Conservation (phyloP, 352 stramenopile genomes). For the Globisporangium perplexum region DNA sequence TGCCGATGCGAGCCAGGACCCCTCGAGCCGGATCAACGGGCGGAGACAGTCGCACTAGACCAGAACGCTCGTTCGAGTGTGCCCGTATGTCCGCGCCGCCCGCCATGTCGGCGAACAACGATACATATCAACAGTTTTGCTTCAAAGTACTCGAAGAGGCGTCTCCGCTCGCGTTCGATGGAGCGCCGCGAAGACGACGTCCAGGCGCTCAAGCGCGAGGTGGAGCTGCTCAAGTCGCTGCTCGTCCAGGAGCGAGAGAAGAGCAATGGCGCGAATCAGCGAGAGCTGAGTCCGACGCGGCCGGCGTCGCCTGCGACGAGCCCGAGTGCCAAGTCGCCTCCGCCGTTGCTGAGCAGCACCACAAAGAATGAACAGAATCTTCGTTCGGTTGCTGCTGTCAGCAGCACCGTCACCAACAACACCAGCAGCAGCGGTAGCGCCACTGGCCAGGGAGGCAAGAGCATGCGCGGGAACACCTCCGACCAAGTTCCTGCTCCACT, state of each 20-base stretch:
- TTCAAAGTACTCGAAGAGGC: too few species aligned
- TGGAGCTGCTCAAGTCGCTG: constrained; percentile 40
- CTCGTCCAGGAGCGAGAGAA: constrained; percentile 39
- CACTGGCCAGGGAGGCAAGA: background rate
- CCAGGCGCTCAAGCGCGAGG: constrained; percentile 41
- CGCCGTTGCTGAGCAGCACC: background rate
- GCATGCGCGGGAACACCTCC: constrained; percentile 1
- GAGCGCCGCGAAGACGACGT: constrained; percentile 32
- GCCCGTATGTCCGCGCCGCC: too few species aligned
- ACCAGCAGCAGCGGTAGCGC: background rate
- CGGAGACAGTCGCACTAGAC: constrained; percentile 64
- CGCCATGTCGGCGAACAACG: too few species aligned
- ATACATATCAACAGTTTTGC: too few species aligned
- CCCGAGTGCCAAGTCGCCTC: background rate
- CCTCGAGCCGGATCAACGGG: constrained; percentile 26
- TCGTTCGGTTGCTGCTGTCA: background rate
- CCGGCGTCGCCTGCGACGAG: constrained; percentile 8
- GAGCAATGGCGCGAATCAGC: background rate
- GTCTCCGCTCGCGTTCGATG: too few species aligned
- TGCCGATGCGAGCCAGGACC: constrained; percentile 14
- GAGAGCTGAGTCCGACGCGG: constrained; percentile 5
- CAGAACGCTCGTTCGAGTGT: too few species aligned
- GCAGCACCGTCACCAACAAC: too few species aligned
- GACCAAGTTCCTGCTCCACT: constrained; percentile 6
- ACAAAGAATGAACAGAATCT: background rate